Conservation (phyloP, 768 basidiomycete genomes). For the Scleroderma citrinum region DNA sequence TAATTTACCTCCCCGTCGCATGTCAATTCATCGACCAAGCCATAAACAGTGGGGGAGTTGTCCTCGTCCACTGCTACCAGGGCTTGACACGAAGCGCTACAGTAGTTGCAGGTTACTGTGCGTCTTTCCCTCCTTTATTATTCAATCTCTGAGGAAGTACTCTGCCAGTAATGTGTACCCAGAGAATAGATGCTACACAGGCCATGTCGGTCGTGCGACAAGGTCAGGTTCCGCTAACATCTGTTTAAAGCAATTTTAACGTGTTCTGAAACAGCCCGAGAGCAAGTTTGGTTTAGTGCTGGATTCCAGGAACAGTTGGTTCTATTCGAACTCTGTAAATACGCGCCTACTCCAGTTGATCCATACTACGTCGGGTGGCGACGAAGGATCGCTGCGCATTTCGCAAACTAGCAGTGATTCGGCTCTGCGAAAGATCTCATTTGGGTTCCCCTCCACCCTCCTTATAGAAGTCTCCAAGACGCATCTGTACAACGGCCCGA, state of each 20-base stretch:
- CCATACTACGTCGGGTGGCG: slow-evolving; percentile 69
- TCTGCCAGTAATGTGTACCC: slow-evolving; percentile 59
- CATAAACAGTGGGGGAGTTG: slow-evolving; percentile 48
- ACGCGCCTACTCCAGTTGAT: slow-evolving; percentile 51
- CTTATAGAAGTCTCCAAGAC: neutral
- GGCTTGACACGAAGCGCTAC: slow-evolving; percentile 63
- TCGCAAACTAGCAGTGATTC: slow-evolving; percentile 26
- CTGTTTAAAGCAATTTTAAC: slow-evolving; percentile 3
- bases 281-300: slow-evolving; percentile 75
- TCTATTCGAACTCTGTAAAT: slow-evolving; percentile 68
- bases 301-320: slow-evolving; percentile 77
- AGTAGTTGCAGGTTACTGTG: slow-evolving; percentile 74
- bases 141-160: slow-evolving; percentile 8
- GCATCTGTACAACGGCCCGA: no score
- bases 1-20: slow-evolving; percentile 60
- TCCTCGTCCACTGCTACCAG: slow-evolving; percentile 64
- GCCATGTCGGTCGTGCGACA: slow-evolving; percentile 57
- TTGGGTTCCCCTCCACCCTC: neutral
- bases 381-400: slow-evolving; percentile 43
- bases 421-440: neutral
- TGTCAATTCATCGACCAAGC: slow-evolving; percentile 64
- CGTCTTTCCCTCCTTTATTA: slow-evolving; percentile 20
- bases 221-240: slow-evolving; percentile 35
- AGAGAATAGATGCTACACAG: slow-evolving; percentile 47
- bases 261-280: slow-evolving; percentile 43